These are phyloP conservation scores for Rhodotorula babjevae DNA, from an alignment of 768 basidiomycete species.

Conservation along the genomic window DNA sequence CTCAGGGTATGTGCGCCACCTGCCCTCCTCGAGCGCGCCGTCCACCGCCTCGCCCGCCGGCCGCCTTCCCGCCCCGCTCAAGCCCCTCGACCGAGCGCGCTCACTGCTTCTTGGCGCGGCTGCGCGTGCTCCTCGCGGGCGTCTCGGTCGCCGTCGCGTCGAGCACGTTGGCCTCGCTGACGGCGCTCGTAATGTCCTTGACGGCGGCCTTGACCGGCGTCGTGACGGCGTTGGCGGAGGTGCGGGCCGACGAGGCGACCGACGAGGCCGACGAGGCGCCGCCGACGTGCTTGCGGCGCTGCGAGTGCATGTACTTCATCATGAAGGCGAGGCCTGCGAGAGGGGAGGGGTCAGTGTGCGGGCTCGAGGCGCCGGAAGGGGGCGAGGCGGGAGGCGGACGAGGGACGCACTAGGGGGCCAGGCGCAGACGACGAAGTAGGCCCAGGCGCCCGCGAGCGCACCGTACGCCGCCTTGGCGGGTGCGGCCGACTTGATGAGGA, in stretches of 20 bases:
- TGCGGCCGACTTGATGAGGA: slow-evolving; percentile 73
- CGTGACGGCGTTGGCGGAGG: too few species aligned
- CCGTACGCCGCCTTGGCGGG: slow-evolving; percentile 34
- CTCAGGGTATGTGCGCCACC: too few species aligned
- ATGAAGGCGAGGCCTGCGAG: slow-evolving; percentile 37
- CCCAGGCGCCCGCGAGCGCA: slow-evolving; percentile 30
- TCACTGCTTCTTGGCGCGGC: slow-evolving; percentile 7
- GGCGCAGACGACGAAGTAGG: slow-evolving; percentile 58
- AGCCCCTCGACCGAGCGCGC: not conserved
- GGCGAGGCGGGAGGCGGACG: slow-evolving; percentile 44
- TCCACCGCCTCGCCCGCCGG: too few species aligned
- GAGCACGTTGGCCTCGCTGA: slow-evolving; percentile 1
- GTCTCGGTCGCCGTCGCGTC: slow-evolving; percentile 1
- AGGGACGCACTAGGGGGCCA: slow-evolving; percentile 80
- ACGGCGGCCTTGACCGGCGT: not conserved
- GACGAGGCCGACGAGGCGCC: not conserved
- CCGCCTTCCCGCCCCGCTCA: not conserved
- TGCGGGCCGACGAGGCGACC: not conserved
- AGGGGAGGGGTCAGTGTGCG: not conserved
- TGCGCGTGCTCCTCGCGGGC: slow-evolving; percentile 34
- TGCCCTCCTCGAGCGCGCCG: too few species aligned
- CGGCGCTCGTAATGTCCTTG: not conserved
- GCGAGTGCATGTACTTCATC: slow-evolving; percentile 58
- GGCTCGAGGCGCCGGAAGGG: not conserved
- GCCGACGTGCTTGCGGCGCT: slow-evolving; percentile 54